Percentiles rank a stretch among this genome's conserved stretches.
phyloP scores from a whole-genome alignment of 2,329 filamentous ascomycete species.

The Pseudogymnoascus destructans region DNA sequence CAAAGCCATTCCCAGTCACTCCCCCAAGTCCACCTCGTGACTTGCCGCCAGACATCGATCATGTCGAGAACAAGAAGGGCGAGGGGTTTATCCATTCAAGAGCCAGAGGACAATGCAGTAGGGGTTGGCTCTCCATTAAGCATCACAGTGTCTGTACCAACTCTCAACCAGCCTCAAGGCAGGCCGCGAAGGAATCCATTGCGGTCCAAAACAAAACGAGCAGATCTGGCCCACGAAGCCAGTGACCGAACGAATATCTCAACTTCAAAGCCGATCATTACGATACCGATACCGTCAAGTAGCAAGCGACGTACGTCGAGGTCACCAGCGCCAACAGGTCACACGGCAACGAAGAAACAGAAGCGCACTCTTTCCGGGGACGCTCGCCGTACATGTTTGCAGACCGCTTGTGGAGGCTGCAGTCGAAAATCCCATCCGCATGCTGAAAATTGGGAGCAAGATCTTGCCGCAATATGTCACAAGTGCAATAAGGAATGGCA shows the following conservation, averaged over 20 bases:
- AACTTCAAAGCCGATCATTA: constrained; percentile 1
- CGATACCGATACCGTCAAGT: not conserved
- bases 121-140: not conserved
- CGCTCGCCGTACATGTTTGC: not conserved
- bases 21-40: not conserved
- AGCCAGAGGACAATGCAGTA: not conserved
- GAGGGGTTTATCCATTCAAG: not conserved
- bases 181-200: not conserved
- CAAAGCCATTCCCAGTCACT: not conserved
- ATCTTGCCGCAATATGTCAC: not conserved
- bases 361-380: not conserved
- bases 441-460: not conserved
- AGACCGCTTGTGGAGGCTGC: not conserved
- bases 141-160: not conserved
- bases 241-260: not conserved
- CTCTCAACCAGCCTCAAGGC: not conserved
- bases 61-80: not conserved
- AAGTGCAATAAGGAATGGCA: not conserved
- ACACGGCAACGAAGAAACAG: not conserved
- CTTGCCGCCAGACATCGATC: not conserved
- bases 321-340: not conserved
- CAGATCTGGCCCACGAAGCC: not conserved
- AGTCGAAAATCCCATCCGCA: not conserved
- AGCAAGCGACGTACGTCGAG: not conserved
- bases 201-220: not conserved